A percentile compares a stretch with the other conserved stretches of the same genome.
Conservation (phyloP, 2,329 filamentous ascomycete genomes). For the Ceratocystis harringtonii region DNA sequence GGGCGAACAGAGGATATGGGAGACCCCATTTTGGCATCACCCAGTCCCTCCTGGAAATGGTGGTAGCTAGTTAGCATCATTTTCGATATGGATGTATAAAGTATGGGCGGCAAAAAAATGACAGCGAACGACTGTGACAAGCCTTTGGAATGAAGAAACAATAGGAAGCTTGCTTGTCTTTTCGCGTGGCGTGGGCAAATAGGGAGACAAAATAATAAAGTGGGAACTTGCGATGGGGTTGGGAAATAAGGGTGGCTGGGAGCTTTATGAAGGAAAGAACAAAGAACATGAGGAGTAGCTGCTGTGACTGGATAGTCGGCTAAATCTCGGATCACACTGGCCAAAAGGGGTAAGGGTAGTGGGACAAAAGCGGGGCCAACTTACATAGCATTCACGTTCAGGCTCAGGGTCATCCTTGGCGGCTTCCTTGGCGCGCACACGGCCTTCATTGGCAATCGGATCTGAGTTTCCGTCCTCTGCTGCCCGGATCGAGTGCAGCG, state of each 20-base stretch:
- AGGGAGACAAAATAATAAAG: slow-evolving; percentile 6
- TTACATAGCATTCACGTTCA: slow-evolving; percentile 12
- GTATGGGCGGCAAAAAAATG: background rate
- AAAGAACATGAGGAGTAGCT: background rate
- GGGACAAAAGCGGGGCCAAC: background rate
- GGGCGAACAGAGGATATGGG: slow-evolving; percentile 86
- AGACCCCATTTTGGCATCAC: slow-evolving; percentile 72
- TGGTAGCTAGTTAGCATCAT: slow-evolving; percentile 17
- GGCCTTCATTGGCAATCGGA: slow-evolving; percentile 58
- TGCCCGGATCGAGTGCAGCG: background rate
- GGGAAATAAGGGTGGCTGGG: slow-evolving; percentile 13
- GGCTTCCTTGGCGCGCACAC: slow-evolving; percentile 55
- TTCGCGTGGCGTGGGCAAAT: slow-evolving; percentile 7
- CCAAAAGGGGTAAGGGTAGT: background rate
- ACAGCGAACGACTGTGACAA: background rate
- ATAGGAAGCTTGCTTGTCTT: background rate
- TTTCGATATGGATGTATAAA: background rate
- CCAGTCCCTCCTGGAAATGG: slow-evolving; percentile 65
- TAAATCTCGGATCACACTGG: background rate
- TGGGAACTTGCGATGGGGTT: background rate
- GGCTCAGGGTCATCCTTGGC: background rate
- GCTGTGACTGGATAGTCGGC: background rate
- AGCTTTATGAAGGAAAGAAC: background rate
- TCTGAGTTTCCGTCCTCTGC: background rate
- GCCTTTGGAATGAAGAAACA: slow-evolving; percentile 6